Base-by-base conservation (phyloP, 2,329 filamentous ascomycete species). In the Zymoseptoria pseudotritici region DNA sequence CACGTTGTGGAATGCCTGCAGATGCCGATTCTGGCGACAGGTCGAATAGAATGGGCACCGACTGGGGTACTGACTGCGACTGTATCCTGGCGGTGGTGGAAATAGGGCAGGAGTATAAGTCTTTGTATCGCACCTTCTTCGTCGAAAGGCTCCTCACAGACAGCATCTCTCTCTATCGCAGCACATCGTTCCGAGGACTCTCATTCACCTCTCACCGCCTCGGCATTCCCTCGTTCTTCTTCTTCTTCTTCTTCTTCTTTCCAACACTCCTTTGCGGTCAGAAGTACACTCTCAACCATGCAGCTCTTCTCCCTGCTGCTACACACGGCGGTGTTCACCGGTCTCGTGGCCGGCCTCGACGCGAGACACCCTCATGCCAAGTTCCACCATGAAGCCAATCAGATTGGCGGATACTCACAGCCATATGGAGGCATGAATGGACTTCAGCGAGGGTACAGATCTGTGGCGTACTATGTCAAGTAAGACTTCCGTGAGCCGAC, bases 401-500 rank as follows among this genome's bases (percentile, higher is more conserved):
- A 49, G 1, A 22, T 51, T n/a, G 29, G 26, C 54, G n/a, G 22
- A 17, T 13, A 22, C 13, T 20, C 46, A n/a, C 13, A n/a, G 13
- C 17, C 36, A 4, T 13, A 46, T 7, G 11, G 13, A n/a, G 36
- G 26, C 26, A n/a, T 46, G 36, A 46, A 5, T 2, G 36, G 36
- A 46, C 50, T 52, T 11, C 50, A 52, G 20, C 20, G 19, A n/a
- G 83, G 82, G 63, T 88, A 84, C 75, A 83, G 85, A 63, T 80
- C 86, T 1, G 86, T 91, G 21, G 87, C 83, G 42, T 91, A 90
- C 76, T 91, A 84, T 69, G 85, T 88, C 61, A 89, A 90, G 63
- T 65, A 24, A 59, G 59, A 74, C 90, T 87, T 53, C 29, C 19
- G 20, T 11, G 17, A 29, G 2, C 13, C n/a, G 11, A 58, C 11